Evolutionary conservation across 176 grass and related monocot genomes (phyloP), one percentile per base, ranked within the genome.

Genomic region (Oryza glaberrima): DNA sequence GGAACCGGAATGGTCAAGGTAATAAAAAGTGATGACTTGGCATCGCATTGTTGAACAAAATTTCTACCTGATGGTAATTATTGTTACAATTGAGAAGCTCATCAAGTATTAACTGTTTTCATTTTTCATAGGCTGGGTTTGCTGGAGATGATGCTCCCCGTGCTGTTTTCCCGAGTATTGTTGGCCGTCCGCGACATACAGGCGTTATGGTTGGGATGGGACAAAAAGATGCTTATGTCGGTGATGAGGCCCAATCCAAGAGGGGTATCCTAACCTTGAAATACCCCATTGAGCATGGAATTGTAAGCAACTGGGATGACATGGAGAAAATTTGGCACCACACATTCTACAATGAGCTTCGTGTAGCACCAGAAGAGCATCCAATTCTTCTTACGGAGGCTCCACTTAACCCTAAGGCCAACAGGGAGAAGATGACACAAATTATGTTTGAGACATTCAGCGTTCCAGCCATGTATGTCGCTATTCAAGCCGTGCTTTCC

Each of bases 351-450:
- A 95, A 95, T 76, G 93, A 95, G 72, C 89, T 95, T n/a, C 91
- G 94, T 87, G 94, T 95, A 83, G 91, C 94, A 63, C 91, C 94
- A 22, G 94, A 95, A 91, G 94, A 95, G 75, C 94, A 95, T 71
- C 94, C 91, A 48, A 71, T 95, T 86, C 83, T 95, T 80, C 91
- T 95, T 34, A 95, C 94, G 11, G 94, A 95, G 85, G 94, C 91
- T 34, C 94, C 91, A 69, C 84, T 94, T 48, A 94, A 94, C 76
- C 89, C 91, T 49, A 97, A 94, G 86, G 89, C 91, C 41, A 94
- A 97, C 65, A 97, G 94, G 90, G 94, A 97, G 82, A 97, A 97
- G 82, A 97, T 97, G 94, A 97, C 91, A 81, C 94, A 97, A 77
- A 95, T 95, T 75, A 97, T 97, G 91, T 97, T 97, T 75, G 94